These are phyloP conservation scores for Delitschia confertaspora DNA, from an alignment of 495 filamentous ascomycete species.

Conservation along the genomic window DNA sequence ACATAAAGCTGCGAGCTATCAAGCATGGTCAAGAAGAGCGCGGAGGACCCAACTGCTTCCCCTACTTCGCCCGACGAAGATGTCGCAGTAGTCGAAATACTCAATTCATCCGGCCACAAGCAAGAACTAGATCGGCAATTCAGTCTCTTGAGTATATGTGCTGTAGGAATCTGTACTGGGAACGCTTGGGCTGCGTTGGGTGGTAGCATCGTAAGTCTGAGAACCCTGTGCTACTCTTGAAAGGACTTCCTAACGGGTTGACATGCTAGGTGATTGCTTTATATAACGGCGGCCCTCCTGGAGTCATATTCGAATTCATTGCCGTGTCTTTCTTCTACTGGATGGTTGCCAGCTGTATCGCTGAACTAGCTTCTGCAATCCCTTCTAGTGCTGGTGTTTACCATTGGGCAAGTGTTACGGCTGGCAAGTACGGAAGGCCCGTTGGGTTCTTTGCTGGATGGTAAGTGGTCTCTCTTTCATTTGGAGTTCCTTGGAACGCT, in stretches of 20 bases:
- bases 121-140: slow-evolving; percentile 56
- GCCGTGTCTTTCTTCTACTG: slow-evolving; percentile 46
- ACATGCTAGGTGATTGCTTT: slow-evolving; percentile 25
- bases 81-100: slow-evolving; percentile 20
- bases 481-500: background rate
- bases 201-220: slow-evolving; percentile 40
- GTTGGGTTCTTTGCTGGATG: slow-evolving; percentile 67
- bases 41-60: no score
- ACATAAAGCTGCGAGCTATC: no score
- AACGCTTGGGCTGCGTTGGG: slow-evolving; percentile 55
- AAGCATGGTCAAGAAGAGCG: slow-evolving; percentile 5
- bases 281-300: slow-evolving; percentile 49
- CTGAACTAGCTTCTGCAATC: slow-evolving; percentile 68
- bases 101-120: slow-evolving; percentile 50
- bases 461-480: slow-evolving; percentile 13
- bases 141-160: slow-evolving; percentile 49
- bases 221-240: background rate
- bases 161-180: slow-evolving; percentile 47
- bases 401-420: slow-evolving; percentile 74
- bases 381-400: slow-evolving; percentile 78
- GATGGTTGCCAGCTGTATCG: slow-evolving; percentile 46
- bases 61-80: slow-evolving; percentile 15
- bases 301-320: slow-evolving; percentile 53
- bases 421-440: slow-evolving; percentile 57
- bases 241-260: background rate